A percentile compares a stretch with the other conserved stretches of the same genome.
These are phyloP conservation scores for Colletotrichum chlorophyti DNA, from an alignment of 2,329 filamentous ascomycete species.

Conservation along the genomic window DNA sequence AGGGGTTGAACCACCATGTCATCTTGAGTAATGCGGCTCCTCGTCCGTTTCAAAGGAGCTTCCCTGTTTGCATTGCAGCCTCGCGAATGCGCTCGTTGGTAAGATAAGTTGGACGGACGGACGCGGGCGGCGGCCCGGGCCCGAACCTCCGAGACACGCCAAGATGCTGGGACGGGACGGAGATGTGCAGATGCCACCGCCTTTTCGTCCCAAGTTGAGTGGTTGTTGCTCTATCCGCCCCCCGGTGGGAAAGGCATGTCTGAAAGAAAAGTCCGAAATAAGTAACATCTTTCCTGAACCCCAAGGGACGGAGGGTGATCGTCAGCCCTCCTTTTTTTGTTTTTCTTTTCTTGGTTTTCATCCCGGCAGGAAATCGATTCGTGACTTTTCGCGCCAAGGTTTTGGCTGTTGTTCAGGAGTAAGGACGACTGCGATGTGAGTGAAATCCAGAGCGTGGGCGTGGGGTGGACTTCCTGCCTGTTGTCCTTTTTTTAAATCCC, in stretches of 20 bases:
- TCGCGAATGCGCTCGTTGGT: too few relatives aligned
- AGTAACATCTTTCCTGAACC: too few relatives aligned
- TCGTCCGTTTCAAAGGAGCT: too few relatives aligned
- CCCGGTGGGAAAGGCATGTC: not conserved
- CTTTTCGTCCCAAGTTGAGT: slow-evolving; percentile 23
- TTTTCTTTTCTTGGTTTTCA: not conserved
- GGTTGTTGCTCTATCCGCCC: too few relatives aligned
- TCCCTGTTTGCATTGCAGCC: too few relatives aligned
- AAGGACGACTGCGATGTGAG: not conserved
- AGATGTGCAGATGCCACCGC: slow-evolving; percentile 3
- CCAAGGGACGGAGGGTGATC: too few relatives aligned
- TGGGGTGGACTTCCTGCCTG: not conserved
- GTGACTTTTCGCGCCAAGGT: slow-evolving; percentile 15
- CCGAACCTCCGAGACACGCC: slow-evolving; percentile 20
- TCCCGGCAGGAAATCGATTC: slow-evolving; percentile 7
- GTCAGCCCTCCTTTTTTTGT: too few relatives aligned
- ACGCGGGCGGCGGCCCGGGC: slow-evolving; percentile 14
- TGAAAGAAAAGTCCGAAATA: not conserved
- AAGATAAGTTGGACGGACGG: too few relatives aligned
- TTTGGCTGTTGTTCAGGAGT: slow-evolving; percentile 2
- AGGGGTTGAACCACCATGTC: too few relatives aligned
- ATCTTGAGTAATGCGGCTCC: too few relatives aligned
- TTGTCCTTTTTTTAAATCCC: too few relatives aligned
- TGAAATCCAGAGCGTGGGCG: not conserved
- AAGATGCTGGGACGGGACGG: slow-evolving; percentile 21